Evolutionary conservation across 768 basidiomycete genomes (phyloP).

Genomic region (Amanita rimosa): DNA sequence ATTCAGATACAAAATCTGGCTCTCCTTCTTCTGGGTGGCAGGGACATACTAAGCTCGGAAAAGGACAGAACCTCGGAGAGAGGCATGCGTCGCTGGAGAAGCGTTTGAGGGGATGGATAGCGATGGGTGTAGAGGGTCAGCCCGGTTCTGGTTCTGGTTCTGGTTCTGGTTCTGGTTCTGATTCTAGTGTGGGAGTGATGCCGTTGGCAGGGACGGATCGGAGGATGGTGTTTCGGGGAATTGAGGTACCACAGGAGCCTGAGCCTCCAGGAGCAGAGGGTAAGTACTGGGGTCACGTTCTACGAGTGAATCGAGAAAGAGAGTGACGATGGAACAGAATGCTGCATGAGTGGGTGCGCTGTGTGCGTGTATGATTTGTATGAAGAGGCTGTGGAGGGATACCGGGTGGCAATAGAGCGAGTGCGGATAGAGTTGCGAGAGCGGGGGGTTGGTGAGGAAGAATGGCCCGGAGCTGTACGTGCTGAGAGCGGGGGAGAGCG

Average conservation of each 20-base stretch:
- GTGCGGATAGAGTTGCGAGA: conserved; percentile 40
- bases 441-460: conserved; percentile 35
- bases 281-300: conserved; percentile 23
- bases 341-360: conserved; percentile 92
- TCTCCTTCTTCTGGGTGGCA: too few species aligned
- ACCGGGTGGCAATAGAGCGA: conserved; percentile 39
- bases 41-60: too few species aligned
- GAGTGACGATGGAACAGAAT: conserved; percentile 39
- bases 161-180: too few species aligned
- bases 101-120: conserved; percentile 33
- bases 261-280: conserved; percentile 57
- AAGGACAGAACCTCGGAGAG: conserved; percentile 40
- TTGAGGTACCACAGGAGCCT: conserved; percentile 52
- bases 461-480: conserved; percentile 57
- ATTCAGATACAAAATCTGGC: too few species aligned
- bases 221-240: conserved; percentile 33
- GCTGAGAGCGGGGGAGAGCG: neutral
- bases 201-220: neutral
- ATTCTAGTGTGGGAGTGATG: conserved; percentile 4
- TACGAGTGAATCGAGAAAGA: neutral
- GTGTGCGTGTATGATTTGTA: conserved; percentile 88
- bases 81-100: conserved; percentile 48
- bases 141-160: too few species aligned
- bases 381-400: conserved; percentile 57
- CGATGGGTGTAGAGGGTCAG: conserved; percentile 10